A percentile compares a stretch with the other conserved stretches of the same genome.
These are phyloP conservation scores for Cryptomeria japonica DNA, from an alignment of 75 land plant genomes.

Conservation along the genomic window DNA sequence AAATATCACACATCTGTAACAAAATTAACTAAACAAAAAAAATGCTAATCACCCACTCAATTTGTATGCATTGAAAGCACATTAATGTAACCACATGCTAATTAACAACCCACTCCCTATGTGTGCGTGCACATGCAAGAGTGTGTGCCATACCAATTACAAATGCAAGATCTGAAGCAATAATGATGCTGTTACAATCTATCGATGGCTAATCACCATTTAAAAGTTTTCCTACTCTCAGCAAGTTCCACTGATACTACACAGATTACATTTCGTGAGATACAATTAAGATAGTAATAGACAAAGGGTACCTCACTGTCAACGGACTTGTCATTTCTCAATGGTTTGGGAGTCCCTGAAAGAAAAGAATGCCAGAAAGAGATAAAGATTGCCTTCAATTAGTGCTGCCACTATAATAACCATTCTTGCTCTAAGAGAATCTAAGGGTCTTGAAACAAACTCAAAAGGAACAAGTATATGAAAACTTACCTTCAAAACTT, in stretches of 20 bases:
- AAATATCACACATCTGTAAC: not conserved
- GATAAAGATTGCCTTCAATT: not conserved
- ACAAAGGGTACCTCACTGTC: slow-evolving; percentile 36
- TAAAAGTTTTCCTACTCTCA: not conserved
- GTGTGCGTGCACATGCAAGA: not conserved
- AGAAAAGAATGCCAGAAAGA: not conserved
- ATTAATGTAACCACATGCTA: too few relatives aligned
- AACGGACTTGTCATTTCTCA: slow-evolving; percentile 36
- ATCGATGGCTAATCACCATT: not conserved
- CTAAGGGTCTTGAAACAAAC: not conserved
- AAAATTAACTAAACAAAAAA: not conserved
- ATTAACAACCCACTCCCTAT: not conserved
- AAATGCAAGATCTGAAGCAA: not conserved
- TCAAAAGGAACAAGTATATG: not conserved
- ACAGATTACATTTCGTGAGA: not conserved
- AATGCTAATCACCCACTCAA: not conserved
- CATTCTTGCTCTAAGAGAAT: slow-evolving; percentile 1
- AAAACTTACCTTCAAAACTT: slow-evolving; percentile 43
- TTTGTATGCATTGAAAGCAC: not conserved
- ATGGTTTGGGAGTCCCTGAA: slow-evolving; percentile 56
- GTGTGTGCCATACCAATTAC: not conserved
- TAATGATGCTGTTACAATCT: not conserved
- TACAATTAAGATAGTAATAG: too few relatives aligned
- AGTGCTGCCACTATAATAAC: not conserved
- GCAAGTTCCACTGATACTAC: not conserved